phyloP scores from a whole-genome alignment of 108 stramenopile genomes.

The Asterionellopsis glacialis region DNA sequence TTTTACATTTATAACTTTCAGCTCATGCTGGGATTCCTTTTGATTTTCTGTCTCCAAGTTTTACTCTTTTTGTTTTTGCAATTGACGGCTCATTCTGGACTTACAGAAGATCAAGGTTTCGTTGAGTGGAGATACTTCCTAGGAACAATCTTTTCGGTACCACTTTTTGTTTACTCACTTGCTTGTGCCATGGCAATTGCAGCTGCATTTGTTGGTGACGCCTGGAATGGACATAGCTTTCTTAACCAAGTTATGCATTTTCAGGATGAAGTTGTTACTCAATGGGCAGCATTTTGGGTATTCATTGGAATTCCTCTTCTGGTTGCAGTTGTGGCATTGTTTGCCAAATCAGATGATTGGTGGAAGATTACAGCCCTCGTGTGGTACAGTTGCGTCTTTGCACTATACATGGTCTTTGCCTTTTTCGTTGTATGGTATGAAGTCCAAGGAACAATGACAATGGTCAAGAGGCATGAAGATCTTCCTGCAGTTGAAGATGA shows the following conservation, averaged over 20 bases:
- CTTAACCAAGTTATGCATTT: conserved; percentile 23
- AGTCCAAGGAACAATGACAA: conserved; percentile 8
- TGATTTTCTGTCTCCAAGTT: conserved; percentile 1
- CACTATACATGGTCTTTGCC: conserved; percentile 27
- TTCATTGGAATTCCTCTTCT: conserved; percentile 51
- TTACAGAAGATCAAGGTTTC: neutral
- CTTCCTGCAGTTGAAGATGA: neutral
- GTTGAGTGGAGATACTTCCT: neutral
- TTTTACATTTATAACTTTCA: no score
- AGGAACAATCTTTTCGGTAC: conserved; percentile 40
- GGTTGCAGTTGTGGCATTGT: conserved; percentile 24
- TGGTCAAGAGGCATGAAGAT: no score
- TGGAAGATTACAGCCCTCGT: conserved; percentile 41
- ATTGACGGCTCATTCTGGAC: neutral
- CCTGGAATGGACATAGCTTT: conserved; percentile 35
- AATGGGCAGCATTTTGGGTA: conserved; percentile 33
- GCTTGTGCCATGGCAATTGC: conserved; percentile 56
- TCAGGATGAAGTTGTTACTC: conserved; percentile 8
- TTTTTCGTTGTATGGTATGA: conserved; percentile 40
- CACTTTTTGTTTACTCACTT: conserved; percentile 42
- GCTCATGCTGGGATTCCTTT: conserved; percentile 1
- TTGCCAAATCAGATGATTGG: conserved; percentile 33
- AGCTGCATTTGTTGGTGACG: conserved; percentile 41
- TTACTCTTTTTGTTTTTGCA: neutral
- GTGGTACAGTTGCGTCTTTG: conserved; percentile 37